These are phyloP conservation scores for Cercospora sp. DNA, from an alignment of 2,329 filamentous ascomycete genomes.

Conservation along the genomic window DNA sequence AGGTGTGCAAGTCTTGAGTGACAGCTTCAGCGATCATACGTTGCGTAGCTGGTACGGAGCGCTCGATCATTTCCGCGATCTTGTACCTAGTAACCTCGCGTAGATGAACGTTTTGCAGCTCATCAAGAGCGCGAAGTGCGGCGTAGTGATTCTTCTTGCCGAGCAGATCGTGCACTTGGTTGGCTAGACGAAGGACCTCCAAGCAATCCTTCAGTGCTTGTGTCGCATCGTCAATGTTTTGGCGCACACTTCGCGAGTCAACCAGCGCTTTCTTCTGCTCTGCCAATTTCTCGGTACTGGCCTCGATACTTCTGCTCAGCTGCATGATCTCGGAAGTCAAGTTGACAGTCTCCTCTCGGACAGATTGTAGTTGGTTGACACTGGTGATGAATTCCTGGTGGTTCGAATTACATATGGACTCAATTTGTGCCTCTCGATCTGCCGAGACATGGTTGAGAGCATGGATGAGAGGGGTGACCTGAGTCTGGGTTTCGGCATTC, in stretches of 20 bases:
- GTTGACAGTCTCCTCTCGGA: constrained; percentile 84
- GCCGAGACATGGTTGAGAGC: constrained; percentile 78
- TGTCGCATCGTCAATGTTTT: constrained; percentile 93
- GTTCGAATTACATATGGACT: constrained; percentile 89
- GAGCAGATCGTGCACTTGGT: constrained; percentile 89
- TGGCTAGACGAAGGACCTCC: constrained; percentile 87
- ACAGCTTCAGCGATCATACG: constrained; percentile 93
- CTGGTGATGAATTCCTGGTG: constrained; percentile 95
- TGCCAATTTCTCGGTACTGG: constrained; percentile 89
- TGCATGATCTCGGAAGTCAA: constrained; percentile 88
- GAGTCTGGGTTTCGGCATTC: constrained; percentile 76
- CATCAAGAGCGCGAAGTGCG: constrained; percentile 87
- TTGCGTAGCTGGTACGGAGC: constrained; percentile 89
- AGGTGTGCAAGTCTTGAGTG: constrained; percentile 95
- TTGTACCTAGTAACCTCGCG: constrained; percentile 94
- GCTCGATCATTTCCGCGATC: constrained; percentile 92
- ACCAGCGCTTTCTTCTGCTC: constrained; percentile 93
- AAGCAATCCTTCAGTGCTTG: constrained; percentile 87
- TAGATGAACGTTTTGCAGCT: constrained; percentile 93
- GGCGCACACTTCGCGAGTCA: constrained; percentile 84
- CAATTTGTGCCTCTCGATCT: constrained; percentile 86
- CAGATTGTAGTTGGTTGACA: constrained; percentile 88
- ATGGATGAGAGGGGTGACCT: constrained; percentile 65
- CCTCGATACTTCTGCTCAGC: constrained; percentile 91
- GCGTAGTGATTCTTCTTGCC: constrained; percentile 94